phyloP scores from a whole-genome alignment of 2,329 filamentous ascomycete species.

The Botryotinia narcissicola region DNA sequence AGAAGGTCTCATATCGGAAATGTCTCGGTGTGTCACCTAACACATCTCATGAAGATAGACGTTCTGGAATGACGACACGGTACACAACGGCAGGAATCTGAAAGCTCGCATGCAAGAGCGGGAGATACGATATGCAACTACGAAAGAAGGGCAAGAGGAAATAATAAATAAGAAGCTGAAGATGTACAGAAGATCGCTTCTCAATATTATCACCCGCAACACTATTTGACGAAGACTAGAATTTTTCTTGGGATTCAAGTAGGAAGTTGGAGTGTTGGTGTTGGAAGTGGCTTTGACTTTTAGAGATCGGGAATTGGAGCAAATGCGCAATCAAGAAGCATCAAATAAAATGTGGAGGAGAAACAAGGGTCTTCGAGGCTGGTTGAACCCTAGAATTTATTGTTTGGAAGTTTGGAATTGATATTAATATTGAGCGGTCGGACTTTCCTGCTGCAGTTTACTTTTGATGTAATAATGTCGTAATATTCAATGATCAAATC shows the following conservation, averaged over 20 bases:
- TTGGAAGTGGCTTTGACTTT: slow-evolving; percentile 5
- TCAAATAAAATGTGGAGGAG: slow-evolving; percentile 6
- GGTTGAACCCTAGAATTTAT: slow-evolving; percentile 1
- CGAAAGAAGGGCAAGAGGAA: background rate
- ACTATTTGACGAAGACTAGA: background rate
- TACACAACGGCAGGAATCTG: background rate
- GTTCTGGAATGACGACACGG: background rate
- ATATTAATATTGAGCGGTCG: slow-evolving; percentile 1
- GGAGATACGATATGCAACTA: background rate
- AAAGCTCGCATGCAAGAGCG: slow-evolving; percentile 1
- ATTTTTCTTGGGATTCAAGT: background rate
- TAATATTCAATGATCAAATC: background rate
- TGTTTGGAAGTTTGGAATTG: background rate
- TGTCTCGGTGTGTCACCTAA: slow-evolving; percentile 21
- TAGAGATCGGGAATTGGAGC: background rate
- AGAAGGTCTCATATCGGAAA: slow-evolving; percentile 15
- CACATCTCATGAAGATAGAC: slow-evolving; percentile 10
- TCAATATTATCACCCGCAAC: background rate
- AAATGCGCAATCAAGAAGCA: background rate
- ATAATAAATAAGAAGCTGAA: background rate
- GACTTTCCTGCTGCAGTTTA: slow-evolving; percentile 4
- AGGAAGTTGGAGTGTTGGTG: slow-evolving; percentile 1
- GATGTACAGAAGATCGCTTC: background rate
- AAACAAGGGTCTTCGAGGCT: slow-evolving; percentile 9
- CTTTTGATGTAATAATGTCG: background rate